Conservation (phyloP, 2,329 filamentous ascomycete species). For the Stenocarpella maydis region DNA sequence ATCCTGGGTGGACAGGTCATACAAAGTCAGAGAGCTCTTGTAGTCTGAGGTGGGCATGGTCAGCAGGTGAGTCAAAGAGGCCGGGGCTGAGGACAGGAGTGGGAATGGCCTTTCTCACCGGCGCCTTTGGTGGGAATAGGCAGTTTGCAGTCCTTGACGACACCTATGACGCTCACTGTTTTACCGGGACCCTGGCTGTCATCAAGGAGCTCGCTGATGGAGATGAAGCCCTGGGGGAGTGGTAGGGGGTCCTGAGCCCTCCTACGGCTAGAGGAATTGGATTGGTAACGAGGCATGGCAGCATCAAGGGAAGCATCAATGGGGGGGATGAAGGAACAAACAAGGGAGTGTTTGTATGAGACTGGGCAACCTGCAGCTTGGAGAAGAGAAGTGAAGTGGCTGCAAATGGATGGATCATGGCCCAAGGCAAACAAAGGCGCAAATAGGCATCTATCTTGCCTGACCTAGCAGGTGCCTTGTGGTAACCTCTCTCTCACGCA, state of each 20-base stretch:
- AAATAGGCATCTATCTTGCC: neutral
- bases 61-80: neutral
- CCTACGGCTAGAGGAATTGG: slow-evolving; percentile 9
- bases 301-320: neutral
- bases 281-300: slow-evolving; percentile 24
- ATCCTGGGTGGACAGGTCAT: slow-evolving; percentile 63
- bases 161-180: slow-evolving; percentile 70
- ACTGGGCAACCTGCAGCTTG: neutral
- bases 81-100: neutral
- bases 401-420: neutral
- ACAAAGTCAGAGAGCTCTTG: slow-evolving; percentile 68
- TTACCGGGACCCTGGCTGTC: slow-evolving; percentile 41
- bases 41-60: slow-evolving; percentile 52
- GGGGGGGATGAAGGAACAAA: neutral
- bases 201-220: slow-evolving; percentile 54
- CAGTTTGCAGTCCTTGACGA: slow-evolving; percentile 71
- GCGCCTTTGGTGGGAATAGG: slow-evolving; percentile 58
- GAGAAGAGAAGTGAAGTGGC: neutral
- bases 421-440: neutral
- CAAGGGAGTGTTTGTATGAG: too few relatives aligned
- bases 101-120: slow-evolving; percentile 50
- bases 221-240: slow-evolving; percentile 51
- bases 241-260: slow-evolving; percentile 17
- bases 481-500: neutral
- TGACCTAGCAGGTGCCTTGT: neutral